These are phyloP conservation scores for Euphrasia confusa DNA, from an alignment of 257 asterid genomes.

Conservation along the genomic window DNA sequence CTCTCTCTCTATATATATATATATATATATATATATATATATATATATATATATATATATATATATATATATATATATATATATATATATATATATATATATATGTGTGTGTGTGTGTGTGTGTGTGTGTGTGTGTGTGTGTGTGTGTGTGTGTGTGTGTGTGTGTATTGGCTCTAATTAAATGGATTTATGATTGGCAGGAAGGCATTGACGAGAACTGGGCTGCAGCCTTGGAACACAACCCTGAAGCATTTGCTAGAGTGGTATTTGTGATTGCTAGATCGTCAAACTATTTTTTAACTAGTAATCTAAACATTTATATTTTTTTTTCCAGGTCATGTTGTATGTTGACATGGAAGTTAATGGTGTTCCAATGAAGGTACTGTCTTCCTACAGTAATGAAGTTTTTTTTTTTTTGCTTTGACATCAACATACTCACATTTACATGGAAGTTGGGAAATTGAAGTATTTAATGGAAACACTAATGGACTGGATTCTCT, in stretches of 20 bases:
- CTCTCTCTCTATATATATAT: too few relatives aligned
- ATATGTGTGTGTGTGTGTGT: too few relatives aligned
- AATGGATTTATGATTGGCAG: constrained; percentile 37
- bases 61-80: too few relatives aligned
- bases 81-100: too few relatives aligned
- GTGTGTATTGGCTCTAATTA: neutral
- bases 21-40: too few relatives aligned
- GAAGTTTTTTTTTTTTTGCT: constrained; percentile 13
- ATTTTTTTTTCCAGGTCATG: constrained; percentile 63
- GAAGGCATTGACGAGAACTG: constrained; percentile 98
- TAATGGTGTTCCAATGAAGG: constrained; percentile 92
- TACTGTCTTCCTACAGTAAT: constrained; percentile 29
- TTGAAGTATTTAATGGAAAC: neutral
- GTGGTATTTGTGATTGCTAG: constrained; percentile 54
- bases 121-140: too few relatives aligned
- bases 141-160: too few relatives aligned
- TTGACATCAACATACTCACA: constrained; percentile 1
- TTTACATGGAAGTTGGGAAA: constrained; percentile 13
- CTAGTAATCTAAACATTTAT: constrained; percentile 8
- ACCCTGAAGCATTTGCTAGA: constrained; percentile 96
- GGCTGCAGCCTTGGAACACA: constrained; percentile 94
- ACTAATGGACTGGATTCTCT: too few relatives aligned
- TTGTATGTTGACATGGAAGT: constrained; percentile 99
- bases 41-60: too few relatives aligned
- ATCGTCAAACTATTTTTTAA: neutral